Percentiles rank a stretch among this genome's conserved stretches.
phyloP scores from a whole-genome alignment of 1,284 basidiomycete species.

The Erythrobasidium hasegawianum region DNA sequence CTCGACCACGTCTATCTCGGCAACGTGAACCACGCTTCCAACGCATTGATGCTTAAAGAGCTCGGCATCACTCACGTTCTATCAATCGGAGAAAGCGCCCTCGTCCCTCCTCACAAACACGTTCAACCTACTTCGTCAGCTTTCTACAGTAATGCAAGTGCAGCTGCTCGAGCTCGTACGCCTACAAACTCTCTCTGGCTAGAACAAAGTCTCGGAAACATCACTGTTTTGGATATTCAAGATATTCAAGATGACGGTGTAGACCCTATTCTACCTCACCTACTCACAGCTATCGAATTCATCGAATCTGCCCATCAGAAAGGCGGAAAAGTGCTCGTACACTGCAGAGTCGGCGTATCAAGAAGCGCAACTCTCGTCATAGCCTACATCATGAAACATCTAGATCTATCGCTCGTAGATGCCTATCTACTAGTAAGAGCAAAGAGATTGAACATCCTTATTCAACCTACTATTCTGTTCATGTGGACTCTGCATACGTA shows the following conservation, averaged over 20 bases:
- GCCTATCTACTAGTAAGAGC: slow-evolving; percentile 87
- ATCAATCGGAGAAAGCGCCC: slow-evolving; percentile 88
- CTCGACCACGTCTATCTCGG: slow-evolving; percentile 92
- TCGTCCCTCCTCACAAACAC: slow-evolving; percentile 56
- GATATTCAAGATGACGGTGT: slow-evolving; percentile 86
- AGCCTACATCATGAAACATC: slow-evolving; percentile 93
- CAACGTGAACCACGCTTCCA: slow-evolving; percentile 88
- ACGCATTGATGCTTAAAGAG: slow-evolving; percentile 90
- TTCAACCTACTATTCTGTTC: slow-evolving; percentile 45
- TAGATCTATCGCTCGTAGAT: slow-evolving; percentile 80
- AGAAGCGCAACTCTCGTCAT: slow-evolving; percentile 91
- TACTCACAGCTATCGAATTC: slow-evolving; percentile 84
- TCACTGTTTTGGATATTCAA: slow-evolving; percentile 83
- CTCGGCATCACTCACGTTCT: slow-evolving; percentile 96
- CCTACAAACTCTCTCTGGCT: slow-evolving; percentile 69
- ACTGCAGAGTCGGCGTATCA: slow-evolving; percentile 92
- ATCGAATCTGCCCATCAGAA: slow-evolving; percentile 77
- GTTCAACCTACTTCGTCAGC: slow-evolving; percentile 12
- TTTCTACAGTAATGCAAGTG: slow-evolving; percentile 42
- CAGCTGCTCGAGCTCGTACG: slow-evolving; percentile 47
- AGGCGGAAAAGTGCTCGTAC: slow-evolving; percentile 87
- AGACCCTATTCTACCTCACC: slow-evolving; percentile 82
- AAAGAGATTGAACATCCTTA: slow-evolving; percentile 45
- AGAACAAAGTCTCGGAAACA: slow-evolving; percentile 78
- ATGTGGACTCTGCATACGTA: slow-evolving; percentile 43